Conservation (phyloP, 2,329 filamentous ascomycete species). For the Alternaria gaisen region DNA sequence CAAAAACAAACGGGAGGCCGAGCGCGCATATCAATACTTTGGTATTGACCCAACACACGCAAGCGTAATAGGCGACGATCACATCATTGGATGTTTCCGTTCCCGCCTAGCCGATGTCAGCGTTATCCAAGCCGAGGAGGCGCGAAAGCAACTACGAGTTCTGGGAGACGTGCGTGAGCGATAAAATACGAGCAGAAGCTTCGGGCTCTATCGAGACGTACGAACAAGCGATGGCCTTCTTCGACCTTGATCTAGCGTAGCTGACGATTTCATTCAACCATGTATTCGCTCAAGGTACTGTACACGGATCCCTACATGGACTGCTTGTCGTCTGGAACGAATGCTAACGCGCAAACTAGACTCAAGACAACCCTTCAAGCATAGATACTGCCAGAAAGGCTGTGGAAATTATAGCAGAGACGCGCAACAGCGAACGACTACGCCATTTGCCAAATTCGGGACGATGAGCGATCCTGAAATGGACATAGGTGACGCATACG, state of each 20-base stretch:
- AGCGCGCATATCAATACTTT: constrained; percentile 67
- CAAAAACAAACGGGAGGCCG: constrained; percentile 65
- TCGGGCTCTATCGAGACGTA: constrained; percentile 68
- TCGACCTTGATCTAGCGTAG: constrained; percentile 60
- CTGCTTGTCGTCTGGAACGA: not conserved
- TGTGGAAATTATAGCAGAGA: constrained; percentile 66
- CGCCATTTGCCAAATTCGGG: constrained; percentile 62
- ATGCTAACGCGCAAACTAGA: constrained; percentile 45
- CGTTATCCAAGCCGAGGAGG: constrained; percentile 62
- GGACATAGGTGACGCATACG: constrained; percentile 56
- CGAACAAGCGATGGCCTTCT: constrained; percentile 69
- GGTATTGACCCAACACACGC: constrained; percentile 58
- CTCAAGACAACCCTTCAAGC: constrained; percentile 60
- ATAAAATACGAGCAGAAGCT: constrained; percentile 66
- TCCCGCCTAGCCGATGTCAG: constrained; percentile 66
- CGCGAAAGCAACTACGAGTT: constrained; percentile 64
- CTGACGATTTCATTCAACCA: constrained; percentile 67
- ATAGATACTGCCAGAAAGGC: constrained; percentile 64
- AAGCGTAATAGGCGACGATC: constrained; percentile 61
- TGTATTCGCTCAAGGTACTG: constrained; percentile 65
- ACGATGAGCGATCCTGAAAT: constrained; percentile 61
- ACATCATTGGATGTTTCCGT: constrained; percentile 69
- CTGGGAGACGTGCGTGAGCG: constrained; percentile 67
- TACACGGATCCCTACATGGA: not conserved
- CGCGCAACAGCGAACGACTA: constrained; percentile 64